A percentile compares a stretch with the other conserved stretches of the same genome.
phyloP scores from a whole-genome alignment of 805 yeast genomes.

The Torulaspora maleeae region DNA sequence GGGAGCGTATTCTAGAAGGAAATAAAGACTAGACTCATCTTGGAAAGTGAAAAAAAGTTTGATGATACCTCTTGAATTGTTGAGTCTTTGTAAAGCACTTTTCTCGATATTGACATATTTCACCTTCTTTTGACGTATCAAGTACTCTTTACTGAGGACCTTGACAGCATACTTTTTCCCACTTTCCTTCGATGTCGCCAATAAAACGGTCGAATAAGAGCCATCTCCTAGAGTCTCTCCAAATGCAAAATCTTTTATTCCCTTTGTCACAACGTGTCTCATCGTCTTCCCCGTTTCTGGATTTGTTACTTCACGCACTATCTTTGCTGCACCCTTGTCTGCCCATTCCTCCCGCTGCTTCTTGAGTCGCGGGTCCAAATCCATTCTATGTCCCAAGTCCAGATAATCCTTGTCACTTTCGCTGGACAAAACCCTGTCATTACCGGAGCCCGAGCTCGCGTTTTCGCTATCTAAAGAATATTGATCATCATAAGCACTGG shows the following conservation, averaged over 20 bases:
- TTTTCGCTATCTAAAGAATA: slow-evolving; percentile 2
- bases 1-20: slow-evolving; percentile 72
- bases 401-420: slow-evolving; percentile 2
- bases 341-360: slow-evolving; percentile 45
- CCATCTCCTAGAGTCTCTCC: slow-evolving; percentile 93
- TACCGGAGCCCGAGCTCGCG: slow-evolving; percentile 1
- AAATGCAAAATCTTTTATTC: slow-evolving; percentile 80
- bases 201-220: slow-evolving; percentile 86
- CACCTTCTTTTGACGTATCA: slow-evolving; percentile 76
- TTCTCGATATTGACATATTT: slow-evolving; percentile 82
- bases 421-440: slow-evolving; percentile 1
- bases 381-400: slow-evolving; percentile 16
- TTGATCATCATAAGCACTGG: slow-evolving; percentile 1
- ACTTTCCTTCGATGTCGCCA: slow-evolving; percentile 75
- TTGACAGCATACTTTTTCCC: slow-evolving; percentile 75
- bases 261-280: slow-evolving; percentile 49
- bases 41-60: slow-evolving; percentile 75
- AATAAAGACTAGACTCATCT: slow-evolving; percentile 67
- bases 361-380: slow-evolving; percentile 21
- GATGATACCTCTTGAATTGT: slow-evolving; percentile 56
- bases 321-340: slow-evolving; percentile 55
- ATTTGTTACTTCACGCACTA: slow-evolving; percentile 43
- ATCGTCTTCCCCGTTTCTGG: slow-evolving; percentile 45
- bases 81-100: slow-evolving; percentile 67
- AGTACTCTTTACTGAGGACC: slow-evolving; percentile 68